Base-by-base conservation (phyloP, 495 filamentous ascomycete genomes). In the Neurospora sp. region DNA sequence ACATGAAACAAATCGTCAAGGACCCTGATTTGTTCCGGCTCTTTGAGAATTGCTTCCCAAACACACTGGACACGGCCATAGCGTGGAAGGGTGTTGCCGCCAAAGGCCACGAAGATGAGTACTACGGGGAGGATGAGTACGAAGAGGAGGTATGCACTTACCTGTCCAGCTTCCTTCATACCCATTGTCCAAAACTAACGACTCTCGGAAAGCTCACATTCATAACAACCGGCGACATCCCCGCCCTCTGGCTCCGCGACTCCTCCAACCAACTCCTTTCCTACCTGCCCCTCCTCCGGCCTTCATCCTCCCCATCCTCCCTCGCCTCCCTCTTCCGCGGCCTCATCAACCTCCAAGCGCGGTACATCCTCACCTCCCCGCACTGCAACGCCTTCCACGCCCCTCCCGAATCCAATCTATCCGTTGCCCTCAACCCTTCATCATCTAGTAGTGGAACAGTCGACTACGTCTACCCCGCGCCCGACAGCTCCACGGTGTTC, bases 311-410 rank as follows among this genome's bases (percentile, higher is more conserved):
- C 27, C 73, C 80, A 12, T 74, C 86, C 71, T 88, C 87, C 1
- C 77, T 91, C 23, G 88, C 88, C 27, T 86, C 85, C 39, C 81
- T 90, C 7, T 90, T 87, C 79, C 83, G 88, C 5, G 89, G 89
- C 27, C 86, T 88, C 23, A 91, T 91, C 74, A 91, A 91, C 75
- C 85, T 90, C 38, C 89, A 91, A 78, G 84, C 88, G 6, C 82
- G 88, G 70, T 90, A 90, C 78, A 81, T 91, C 73, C 79, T 85
- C 74, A 81, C 83, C 16, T 83, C 85, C 39, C 89, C 89, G 0
- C 86, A 88, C 79, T 91, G 89, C 82, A 90, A 90, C 80, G 85
- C 87, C 54, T 91, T 90, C 80, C 88, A 90, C 77, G 86, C 88
- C 39, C 88, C 88, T 0, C 72, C 79, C 3, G 88, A 90, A 76